These are phyloP conservation scores for Hemileccinum impolitum DNA, from an alignment of 768 basidiomycete species.

Conservation along the genomic window DNA sequence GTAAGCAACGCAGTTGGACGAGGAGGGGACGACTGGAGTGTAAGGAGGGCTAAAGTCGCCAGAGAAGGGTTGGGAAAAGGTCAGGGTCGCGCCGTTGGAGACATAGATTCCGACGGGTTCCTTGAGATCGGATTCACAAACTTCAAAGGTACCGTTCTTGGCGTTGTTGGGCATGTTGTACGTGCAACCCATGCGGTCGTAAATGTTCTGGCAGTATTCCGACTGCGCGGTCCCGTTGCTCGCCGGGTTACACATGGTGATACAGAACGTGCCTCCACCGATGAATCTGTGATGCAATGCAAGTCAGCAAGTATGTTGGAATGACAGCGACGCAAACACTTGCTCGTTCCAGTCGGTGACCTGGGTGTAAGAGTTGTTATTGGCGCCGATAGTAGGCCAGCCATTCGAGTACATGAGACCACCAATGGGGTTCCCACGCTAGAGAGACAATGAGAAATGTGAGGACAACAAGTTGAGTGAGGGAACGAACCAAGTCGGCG, in stretches of 20 bases:
- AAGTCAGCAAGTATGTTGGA: background rate
- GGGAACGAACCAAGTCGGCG: conserved; percentile 51
- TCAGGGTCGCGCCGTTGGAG: conserved; percentile 37
- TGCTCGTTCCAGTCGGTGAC: conserved; percentile 65
- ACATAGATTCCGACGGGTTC: conserved; percentile 55
- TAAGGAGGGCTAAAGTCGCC: conserved; percentile 38
- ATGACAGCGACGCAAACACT: conserved; percentile 15
- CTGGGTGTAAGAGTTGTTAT: conserved; percentile 47
- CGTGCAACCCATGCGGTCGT: conserved; percentile 65
- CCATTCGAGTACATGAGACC: conserved; percentile 63
- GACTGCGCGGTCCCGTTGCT: conserved; percentile 37
- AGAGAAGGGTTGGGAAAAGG: conserved; percentile 42
- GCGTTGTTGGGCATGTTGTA: conserved; percentile 74
- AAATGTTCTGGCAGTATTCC: conserved; percentile 65
- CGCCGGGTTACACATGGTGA: conserved; percentile 66
- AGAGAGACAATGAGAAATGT: conserved; percentile 4
- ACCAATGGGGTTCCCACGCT: conserved; percentile 82
- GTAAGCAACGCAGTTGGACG: conserved; percentile 43
- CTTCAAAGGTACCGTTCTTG: conserved; percentile 54
- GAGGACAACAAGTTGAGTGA: conserved; percentile 10
- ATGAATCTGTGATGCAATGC: conserved; percentile 48
- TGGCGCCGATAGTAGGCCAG: conserved; percentile 39
- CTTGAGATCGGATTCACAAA: conserved; percentile 65
- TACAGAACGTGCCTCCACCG: conserved; percentile 60
- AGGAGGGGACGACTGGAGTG: conserved; percentile 36